Evolutionary conservation across 148 eudicot genomes (phyloP).

Genomic region (Vaccinium macrocarpon): DNA sequence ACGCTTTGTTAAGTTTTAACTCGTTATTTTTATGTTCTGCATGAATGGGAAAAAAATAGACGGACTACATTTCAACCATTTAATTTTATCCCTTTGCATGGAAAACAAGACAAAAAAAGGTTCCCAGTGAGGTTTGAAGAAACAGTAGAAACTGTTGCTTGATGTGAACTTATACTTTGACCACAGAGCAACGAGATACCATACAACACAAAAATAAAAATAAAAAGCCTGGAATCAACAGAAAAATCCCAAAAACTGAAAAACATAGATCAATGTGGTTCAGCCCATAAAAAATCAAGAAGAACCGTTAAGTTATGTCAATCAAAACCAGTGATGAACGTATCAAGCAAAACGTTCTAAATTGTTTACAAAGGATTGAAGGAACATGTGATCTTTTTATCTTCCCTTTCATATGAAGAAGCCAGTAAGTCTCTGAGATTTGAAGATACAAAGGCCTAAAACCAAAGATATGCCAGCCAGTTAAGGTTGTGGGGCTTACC

Average conservation of each 20-base stretch:
- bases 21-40: neutral
- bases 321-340: neutral
- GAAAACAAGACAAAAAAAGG: neutral
- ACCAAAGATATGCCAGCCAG: neutral
- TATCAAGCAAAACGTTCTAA: neutral
- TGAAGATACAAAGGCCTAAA: neutral
- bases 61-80: neutral
- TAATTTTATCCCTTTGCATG: neutral
- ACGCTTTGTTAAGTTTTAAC: neutral
- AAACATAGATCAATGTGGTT: neutral
- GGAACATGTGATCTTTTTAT: neutral
- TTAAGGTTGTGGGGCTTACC: constrained; percentile 35
- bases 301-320: neutral
- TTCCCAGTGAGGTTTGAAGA: neutral
- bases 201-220: neutral
- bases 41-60: neutral
- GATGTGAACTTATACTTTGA: neutral
- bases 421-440: neutral
- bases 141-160: neutral
- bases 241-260: neutral
- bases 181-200: neutral
- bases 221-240: neutral
- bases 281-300: constrained; percentile 2
- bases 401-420: neutral
- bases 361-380: neutral